Evolutionary conservation across 1,284 basidiomycete genomes (phyloP), one percentile per base, ranked within the genome.

Genomic region (Schizophyllum amplum): DNA sequence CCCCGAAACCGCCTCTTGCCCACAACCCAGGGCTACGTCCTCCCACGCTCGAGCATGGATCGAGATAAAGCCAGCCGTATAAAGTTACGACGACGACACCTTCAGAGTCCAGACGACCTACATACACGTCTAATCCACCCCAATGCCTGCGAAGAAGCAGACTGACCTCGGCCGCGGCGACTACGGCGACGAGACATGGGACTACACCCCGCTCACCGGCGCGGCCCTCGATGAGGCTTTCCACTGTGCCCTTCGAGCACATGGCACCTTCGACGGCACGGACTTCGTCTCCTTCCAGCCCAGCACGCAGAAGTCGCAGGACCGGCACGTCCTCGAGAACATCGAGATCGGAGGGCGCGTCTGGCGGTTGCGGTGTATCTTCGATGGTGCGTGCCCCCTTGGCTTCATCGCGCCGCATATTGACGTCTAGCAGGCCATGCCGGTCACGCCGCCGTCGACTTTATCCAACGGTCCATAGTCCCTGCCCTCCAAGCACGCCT

Each of bases 281-380:
- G 64, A 67, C 49, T 63, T 61, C 17, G 63, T 69, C 5, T 63
- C 64, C 25, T 55, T 71, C 51, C 70, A 71, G 59, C 69, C 69
- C 7, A 50, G 57, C 1, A 57, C 57, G 13, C 60, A 59, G 5
- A 54, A 54, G 2, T 61, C 63, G 20, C 70, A 72, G 60, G 70
- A 72, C 56, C 64, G 70, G 1, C 65, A 62, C 52, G 59, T 65
- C 15, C 65, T 69, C 24, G 60, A 65, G 22, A 63, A 67, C n/a
- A 68, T 64, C 64, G 49, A 56, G 4, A 54, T 70, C 21, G 22
- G 56, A 2, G 61, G 57, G 5, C 64, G 62, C 4, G 54, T 22
- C 4, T 72, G 70, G 70, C 59, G 55, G 2, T 66, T 71, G 47
- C 59, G 62, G 6, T 70, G 64, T 4, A 63, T 71, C 21, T 71